Evolutionary conservation across 306 rosid genomes (phyloP), one percentile per base, ranked within the genome.

Genomic region (Alnus glutinosa): DNA sequence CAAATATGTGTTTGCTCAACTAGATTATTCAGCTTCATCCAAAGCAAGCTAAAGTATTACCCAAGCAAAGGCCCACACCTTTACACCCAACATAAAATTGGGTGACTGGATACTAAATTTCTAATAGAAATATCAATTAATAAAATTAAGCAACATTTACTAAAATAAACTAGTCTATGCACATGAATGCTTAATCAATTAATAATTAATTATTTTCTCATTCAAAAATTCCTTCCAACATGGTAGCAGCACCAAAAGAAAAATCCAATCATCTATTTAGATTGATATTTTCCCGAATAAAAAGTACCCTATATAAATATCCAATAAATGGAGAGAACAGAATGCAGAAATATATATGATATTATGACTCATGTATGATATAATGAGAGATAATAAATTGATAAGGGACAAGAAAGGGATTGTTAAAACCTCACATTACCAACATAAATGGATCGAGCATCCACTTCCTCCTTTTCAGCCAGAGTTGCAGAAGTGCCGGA

Each of bases 401-500:
- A 44, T 61, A 63, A 34, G 30, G 7, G 9, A 18, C 46, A 11
- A 63, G 7, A 49, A 78, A 75, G 70, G 76, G 77, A 74, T 75
- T 79, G 78, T 63, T 46, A 44, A 86, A 86, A 75, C 81, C 98
- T 90, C 89, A 96, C 99, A 89, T 96, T 96, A 61, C 98, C 99
- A 82, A 96, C 98, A 79, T 96, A 96, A 85, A 96, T 93, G n/a
- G 98, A 95, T 77, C 97, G 88, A 55, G 94, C 13, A 91, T 95
- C 98, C 81, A 92, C 97, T 88, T 96, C 99, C 89, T 96, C 99
- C 90, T 96, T 96, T 67, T 96, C 98, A 88, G 97, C 98, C 82
- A 90, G 98, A 71, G 88, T 88, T 36, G 88, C 98, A 80, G 99
- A 86, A 74, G 90, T 66, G 52, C 93, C 83, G 11, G 96, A 74